Evolutionary conservation across 2,329 filamentous ascomycete species (phyloP).

Genomic region (Falciphora oryzae): DNA sequence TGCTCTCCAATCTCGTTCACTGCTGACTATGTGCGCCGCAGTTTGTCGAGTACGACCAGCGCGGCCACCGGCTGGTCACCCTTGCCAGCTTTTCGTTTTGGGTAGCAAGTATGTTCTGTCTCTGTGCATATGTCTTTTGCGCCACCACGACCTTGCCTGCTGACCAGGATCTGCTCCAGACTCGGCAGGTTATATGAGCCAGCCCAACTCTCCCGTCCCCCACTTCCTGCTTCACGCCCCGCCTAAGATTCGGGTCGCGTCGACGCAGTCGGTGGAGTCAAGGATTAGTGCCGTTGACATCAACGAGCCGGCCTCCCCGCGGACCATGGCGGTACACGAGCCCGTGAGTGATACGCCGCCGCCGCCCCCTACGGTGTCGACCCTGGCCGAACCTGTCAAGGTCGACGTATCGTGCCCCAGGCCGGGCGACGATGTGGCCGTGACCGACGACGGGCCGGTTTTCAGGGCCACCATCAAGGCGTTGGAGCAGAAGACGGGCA

Average conservation of each 20-base stretch:
- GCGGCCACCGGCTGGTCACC: slow-evolving; percentile 81
- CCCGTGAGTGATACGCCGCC: slow-evolving; percentile 16
- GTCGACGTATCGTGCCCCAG: slow-evolving; percentile 84
- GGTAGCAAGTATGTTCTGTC: slow-evolving; percentile 65
- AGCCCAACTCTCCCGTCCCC: slow-evolving; percentile 63
- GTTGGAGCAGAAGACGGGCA: slow-evolving; percentile 91
- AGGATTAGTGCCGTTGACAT: slow-evolving; percentile 68
- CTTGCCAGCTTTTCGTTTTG: slow-evolving; percentile 93
- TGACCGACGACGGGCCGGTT: slow-evolving; percentile 85
- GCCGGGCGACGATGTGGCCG: slow-evolving; percentile 77
- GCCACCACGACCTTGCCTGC: background rate
- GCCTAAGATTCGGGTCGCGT: slow-evolving; percentile 76
- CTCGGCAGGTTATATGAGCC: slow-evolving; percentile 37
- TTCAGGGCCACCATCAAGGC: slow-evolving; percentile 97
- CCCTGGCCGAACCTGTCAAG: slow-evolving; percentile 54
- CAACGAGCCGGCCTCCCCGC: slow-evolving; percentile 54
- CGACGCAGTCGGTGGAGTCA: slow-evolving; percentile 79
- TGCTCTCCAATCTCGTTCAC: background rate
- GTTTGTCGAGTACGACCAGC: slow-evolving; percentile 96
- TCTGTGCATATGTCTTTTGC: background rate
- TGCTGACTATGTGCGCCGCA: slow-evolving; percentile 25
- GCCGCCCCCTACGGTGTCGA: slow-evolving; percentile 17
- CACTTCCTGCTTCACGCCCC: slow-evolving; percentile 68
- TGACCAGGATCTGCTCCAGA: slow-evolving; percentile 30
- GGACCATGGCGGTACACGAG: slow-evolving; percentile 32